phyloP scores from a whole-genome alignment of 2,329 filamentous ascomycete genomes.

The Colletotrichum falcatum region DNA sequence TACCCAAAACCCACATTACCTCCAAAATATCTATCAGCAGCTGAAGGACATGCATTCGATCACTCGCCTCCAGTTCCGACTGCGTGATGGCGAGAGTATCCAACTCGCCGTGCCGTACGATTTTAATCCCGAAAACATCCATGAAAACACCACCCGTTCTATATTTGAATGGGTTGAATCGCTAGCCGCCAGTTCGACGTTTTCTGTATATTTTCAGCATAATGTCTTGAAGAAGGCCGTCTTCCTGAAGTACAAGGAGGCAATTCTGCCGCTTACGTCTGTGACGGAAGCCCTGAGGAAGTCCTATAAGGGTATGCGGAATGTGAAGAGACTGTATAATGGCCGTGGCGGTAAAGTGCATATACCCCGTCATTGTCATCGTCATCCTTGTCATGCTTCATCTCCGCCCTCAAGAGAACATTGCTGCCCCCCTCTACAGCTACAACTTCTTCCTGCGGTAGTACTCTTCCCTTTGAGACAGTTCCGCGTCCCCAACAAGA shows the following conservation, averaged over 20 bases:
- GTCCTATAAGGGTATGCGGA: background rate
- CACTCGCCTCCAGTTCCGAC: constrained; percentile 3
- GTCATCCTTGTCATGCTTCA: too few species aligned
- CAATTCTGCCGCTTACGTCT: background rate
- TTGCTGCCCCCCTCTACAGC: background rate
- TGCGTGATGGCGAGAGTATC: background rate
- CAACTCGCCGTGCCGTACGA: background rate
- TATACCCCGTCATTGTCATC: background rate
- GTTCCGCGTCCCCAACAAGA: background rate
- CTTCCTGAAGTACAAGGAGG: background rate
- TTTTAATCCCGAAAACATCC: background rate
- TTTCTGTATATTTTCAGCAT: constrained; percentile 24
- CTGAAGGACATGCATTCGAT: constrained; percentile 7
- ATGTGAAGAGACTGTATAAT: background rate
- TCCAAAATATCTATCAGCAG: background rate
- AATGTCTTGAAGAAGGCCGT: background rate
- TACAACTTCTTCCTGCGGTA: background rate
- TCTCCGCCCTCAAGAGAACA: background rate
- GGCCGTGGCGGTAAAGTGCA: background rate
- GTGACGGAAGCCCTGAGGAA: background rate
- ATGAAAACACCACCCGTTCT: background rate
- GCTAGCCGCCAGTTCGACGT: constrained; percentile 10
- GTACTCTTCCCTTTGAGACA: constrained; percentile 3
- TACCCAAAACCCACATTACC: background rate
- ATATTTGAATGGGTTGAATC: background rate